phyloP scores from a whole-genome alignment of 2,329 filamentous ascomycete species.

The Aspergillus nomiae region DNA sequence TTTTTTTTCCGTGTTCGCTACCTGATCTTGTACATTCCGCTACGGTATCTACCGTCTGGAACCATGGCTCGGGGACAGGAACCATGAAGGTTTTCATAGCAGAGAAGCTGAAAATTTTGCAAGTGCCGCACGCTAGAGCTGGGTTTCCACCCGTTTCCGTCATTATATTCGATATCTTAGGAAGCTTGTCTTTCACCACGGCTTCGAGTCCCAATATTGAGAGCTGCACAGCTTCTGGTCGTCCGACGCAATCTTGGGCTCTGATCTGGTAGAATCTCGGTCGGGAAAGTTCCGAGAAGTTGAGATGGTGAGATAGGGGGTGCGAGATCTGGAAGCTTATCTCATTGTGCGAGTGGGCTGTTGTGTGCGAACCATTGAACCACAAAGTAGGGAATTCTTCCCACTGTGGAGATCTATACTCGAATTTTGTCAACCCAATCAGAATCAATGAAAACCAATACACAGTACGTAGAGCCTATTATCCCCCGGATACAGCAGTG shows the following conservation, averaged over 20 bases:
- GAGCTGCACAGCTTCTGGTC: background rate
- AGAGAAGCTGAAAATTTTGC: background rate
- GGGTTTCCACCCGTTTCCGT: background rate
- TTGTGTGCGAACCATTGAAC: background rate
- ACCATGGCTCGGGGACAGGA: background rate
- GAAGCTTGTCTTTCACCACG: background rate
- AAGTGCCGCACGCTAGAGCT: background rate
- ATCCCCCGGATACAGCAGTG: background rate
- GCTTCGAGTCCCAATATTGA: background rate
- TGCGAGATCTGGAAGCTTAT: background rate
- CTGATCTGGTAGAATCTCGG: background rate
- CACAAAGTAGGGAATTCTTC: background rate
- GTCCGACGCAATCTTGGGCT: background rate
- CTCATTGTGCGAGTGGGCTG: background rate
- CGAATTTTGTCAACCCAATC: background rate
- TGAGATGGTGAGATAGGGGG: background rate
- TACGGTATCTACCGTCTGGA: background rate
- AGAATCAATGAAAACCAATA: background rate
- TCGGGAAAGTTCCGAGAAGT: background rate
- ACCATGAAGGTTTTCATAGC: background rate
- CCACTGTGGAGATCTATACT: background rate
- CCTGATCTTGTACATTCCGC: background rate
- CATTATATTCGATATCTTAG: background rate
- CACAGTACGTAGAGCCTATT: background rate
- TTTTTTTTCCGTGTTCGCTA: background rate